Base-by-base conservation (phyloP, 1,139 yeast species). In the Nakaseomyces glabratus region DNA sequence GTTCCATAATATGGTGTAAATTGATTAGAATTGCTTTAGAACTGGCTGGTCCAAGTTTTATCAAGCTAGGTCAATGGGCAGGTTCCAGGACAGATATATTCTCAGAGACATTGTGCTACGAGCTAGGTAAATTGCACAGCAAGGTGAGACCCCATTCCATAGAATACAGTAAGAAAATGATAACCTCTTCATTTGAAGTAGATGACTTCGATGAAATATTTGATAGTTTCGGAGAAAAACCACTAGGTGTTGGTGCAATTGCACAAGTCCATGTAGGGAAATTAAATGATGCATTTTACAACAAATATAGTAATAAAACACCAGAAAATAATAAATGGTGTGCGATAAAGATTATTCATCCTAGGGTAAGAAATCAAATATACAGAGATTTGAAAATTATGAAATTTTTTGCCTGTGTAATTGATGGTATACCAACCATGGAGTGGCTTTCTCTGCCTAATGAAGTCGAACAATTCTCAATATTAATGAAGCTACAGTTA, bases 11-110 rank as follows among this genome's bases (percentile, higher is more conserved):
- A 18, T 90, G 96, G 96, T 88, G 71, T 57, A 59, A 60, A 36
- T 63, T 77, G 39, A 59, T 88, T 25, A 68, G 88, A 35, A 63
- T 73, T 61, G 65, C 82, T 1, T 75, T 93, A 42, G 95, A 90
- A 55, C 45, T 66, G 19, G 95, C 95, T 0, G 98, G 98, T 1
- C 95, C 98, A 2, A 80, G 95, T 5, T 90, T 90, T 58, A 84
- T 90, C 43, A 90, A 90, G 58, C 68, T 90, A 43, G 98, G 97
- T 3, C 98, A 93, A 64, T 90, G 99, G 99, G 98, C 98, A 0
- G 97, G 97, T 3, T 82, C 95, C n/a, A 71, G 99, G 60, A 82
- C 95, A 0, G 99, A 90, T 58, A 82, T 90, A 26, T 88, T 90
- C 60, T 81, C 95, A 2, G 65, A 64, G 35, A 84, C 72, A 32